Evolutionary conservation across 2,329 filamentous ascomycete species (phyloP).

Genomic region (Didymella pinodella): DNA sequence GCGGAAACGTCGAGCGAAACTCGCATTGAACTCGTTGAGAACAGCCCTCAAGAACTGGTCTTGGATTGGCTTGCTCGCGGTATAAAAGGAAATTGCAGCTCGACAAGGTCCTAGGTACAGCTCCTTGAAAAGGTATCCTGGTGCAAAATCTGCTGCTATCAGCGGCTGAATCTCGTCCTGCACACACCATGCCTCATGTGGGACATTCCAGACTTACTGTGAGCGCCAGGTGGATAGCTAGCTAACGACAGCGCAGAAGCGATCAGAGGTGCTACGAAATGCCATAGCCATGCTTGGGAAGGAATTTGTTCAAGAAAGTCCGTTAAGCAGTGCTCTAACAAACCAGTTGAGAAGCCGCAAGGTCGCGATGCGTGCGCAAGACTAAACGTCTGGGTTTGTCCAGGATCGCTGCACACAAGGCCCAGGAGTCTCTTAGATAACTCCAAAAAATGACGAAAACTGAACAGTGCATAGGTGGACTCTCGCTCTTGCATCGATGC

Average conservation of each 20-base stretch:
- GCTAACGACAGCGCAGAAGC: conserved; percentile 36
- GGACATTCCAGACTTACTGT: too few relatives aligned
- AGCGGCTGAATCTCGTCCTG: too few relatives aligned
- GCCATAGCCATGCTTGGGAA: conserved; percentile 32
- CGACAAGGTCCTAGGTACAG: not conserved
- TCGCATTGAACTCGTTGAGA: not conserved
- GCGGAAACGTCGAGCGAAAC: too few relatives aligned
- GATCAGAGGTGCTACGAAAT: conserved; percentile 33
- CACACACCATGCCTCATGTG: too few relatives aligned
- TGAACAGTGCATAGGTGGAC: conserved; percentile 9
- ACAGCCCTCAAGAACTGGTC: not conserved
- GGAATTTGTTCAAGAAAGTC: conserved; percentile 34
- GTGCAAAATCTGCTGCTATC: not conserved
- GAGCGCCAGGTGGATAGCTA: conserved; percentile 32
- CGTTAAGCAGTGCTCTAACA: conserved; percentile 22
- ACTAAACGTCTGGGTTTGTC: too few relatives aligned
- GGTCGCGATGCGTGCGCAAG: conserved; percentile 29
- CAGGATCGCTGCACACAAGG: conserved; percentile 1
- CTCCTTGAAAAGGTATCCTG: not conserved
- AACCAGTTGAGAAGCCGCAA: conserved; percentile 21
- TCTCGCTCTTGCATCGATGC: not conserved
- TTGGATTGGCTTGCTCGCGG: not conserved
- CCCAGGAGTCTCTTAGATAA: conserved; percentile 22
- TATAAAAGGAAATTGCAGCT: not conserved
- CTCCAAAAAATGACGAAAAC: conserved; percentile 16